These are phyloP conservation scores for Hanseniaspora hatyaiensis DNA, from an alignment of 805 yeast species.

Conservation along the genomic window DNA sequence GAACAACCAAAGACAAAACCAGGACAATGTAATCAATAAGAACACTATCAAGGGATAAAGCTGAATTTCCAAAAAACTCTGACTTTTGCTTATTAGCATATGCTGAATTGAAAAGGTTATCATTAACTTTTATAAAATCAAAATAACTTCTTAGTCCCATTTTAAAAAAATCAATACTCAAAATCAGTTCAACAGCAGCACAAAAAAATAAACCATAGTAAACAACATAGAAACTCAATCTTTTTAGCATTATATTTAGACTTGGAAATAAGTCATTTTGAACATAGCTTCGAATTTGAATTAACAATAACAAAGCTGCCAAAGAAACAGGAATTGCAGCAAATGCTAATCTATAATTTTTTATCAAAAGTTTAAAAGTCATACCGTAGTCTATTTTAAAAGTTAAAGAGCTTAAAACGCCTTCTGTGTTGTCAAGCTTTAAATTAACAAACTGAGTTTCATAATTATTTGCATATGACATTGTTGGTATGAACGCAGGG, in stretches of 20 bases:
- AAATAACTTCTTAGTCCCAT: conserved; percentile 30
- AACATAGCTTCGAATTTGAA: conserved; percentile 26
- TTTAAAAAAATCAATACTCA: conserved; percentile 30
- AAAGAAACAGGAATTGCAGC: conserved; percentile 60
- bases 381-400: conserved; percentile 23
- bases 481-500: conserved; percentile 9
- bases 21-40: conserved; percentile 11
- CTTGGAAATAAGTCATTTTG: conserved; percentile 30
- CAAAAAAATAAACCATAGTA: neutral
- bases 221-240: conserved; percentile 24
- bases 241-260: conserved; percentile 37
- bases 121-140: conserved; percentile 40
- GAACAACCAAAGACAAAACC: neutral
- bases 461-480: conserved; percentile 45
- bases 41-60: neutral
- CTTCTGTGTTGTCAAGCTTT: conserved; percentile 22
- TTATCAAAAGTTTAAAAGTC: conserved; percentile 56
- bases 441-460: conserved; percentile 58
- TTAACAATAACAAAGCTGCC: conserved; percentile 28
- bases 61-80: conserved; percentile 8
- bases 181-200: conserved; percentile 28
- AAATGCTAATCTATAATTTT: conserved; percentile 65
- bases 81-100: conserved; percentile 1
- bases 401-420: conserved; percentile 17
- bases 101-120: conserved; percentile 6